These are phyloP conservation scores for Ochetophila trinervis DNA, from an alignment of 306 rosid species.

Conservation along the genomic window DNA sequence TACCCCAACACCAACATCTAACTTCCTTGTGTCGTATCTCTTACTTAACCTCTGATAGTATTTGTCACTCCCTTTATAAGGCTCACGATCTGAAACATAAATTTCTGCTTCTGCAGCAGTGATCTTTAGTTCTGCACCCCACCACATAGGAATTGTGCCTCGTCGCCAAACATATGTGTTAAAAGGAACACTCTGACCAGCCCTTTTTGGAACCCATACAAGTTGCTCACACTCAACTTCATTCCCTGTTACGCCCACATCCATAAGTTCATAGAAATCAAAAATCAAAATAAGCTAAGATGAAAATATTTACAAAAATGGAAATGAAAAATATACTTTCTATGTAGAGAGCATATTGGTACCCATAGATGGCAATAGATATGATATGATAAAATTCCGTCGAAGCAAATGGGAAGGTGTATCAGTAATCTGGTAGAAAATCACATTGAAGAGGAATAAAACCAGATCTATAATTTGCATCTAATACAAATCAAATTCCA, in stretches of 20 bases:
- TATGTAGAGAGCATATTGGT: no score
- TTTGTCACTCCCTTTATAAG: slow-evolving; percentile 80
- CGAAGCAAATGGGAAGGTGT: background rate
- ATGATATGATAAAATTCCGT: background rate
- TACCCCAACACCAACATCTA: slow-evolving; percentile 44
- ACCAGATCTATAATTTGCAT: no score
- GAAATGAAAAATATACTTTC: background rate
- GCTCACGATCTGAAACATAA: slow-evolving; percentile 81
- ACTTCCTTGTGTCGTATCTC: slow-evolving; percentile 76
- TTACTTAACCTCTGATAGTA: slow-evolving; percentile 83
- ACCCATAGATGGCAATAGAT: background rate
- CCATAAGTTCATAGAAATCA: slow-evolving; percentile 12
- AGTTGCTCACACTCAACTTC: slow-evolving; percentile 99
- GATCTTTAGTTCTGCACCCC: slow-evolving; percentile 98
- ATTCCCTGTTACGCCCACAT: slow-evolving; percentile 63
- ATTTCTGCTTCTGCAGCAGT: slow-evolving; percentile 99
- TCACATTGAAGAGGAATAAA: no score
- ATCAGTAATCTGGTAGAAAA: background rate
- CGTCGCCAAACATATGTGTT: slow-evolving; percentile 88
- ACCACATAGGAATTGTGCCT: slow-evolving; percentile 99
- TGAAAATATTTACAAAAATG: background rate
- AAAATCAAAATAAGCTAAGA: slow-evolving; percentile 5
- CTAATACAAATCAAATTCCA: no score
- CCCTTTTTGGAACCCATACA: slow-evolving; percentile 83
- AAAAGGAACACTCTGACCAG: slow-evolving; percentile 90